Base-by-base conservation (phyloP, 1,284 basidiomycete genomes). In the Ustilago hordei region DNA sequence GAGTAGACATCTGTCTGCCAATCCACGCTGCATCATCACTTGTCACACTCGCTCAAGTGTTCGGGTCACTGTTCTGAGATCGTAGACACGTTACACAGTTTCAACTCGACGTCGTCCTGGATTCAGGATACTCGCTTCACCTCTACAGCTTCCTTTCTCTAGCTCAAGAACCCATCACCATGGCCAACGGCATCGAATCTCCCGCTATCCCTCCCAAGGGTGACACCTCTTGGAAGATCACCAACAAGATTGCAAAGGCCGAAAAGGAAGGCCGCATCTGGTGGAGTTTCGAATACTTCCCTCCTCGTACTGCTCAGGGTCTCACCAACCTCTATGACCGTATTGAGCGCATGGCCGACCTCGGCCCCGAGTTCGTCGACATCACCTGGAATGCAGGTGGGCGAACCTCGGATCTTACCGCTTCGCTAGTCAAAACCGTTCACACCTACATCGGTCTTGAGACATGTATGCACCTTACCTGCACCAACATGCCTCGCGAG, bases 381-480 rank as follows among this genome's bases (percentile, higher is more conserved):
- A 97, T 99, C 85, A 99, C 95, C 86, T 98, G 94, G 95, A 96
- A 97, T 87, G 95, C 95, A 55, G 95, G 95, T 63, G 95, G 95
- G 65, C 91, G 95, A 72, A 96, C 95, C 19, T 86, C 86, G 3
- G 87, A 88, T 58, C 81, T 87, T 32, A 88, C 87, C 17, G 84
- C 86, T 35, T 83, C 95, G 84, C 92, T 99, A 88, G 95, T 99
- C 79, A 95, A 96, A 88, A 95, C 94, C 52, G 84, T 86, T n/a
- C 84, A 86, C 60, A 80, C 81, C 43, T 85, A 86, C 78, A 81
- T 86, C 47, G 84, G 84, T 35, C 73, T 86, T 53, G 84, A 86
- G 69, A 86, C 84, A 28, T 86, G 84, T 69, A 86, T 86, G 84
- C 84, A 86, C 58, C 76, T 86, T 48, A 86, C 84, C 17, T 86